Base-by-base conservation (phyloP, 1,284 basidiomycete genomes). In the Polyporus tsugae region DNA sequence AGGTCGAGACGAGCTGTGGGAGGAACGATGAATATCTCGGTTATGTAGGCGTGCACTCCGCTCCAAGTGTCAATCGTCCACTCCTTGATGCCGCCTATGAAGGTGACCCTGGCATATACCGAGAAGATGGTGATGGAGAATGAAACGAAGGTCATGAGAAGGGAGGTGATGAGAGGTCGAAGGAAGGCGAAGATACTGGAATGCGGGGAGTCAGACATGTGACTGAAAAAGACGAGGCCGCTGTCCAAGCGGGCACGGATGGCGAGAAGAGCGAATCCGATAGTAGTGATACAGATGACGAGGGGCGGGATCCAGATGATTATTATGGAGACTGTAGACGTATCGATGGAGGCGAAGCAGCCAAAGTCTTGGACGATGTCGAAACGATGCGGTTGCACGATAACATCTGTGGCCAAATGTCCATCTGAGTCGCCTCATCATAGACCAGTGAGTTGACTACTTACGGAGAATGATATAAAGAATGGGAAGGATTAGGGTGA, bases 381-480 rank as follows among this genome's bases (percentile, higher is more conserved):
- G 78, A 92, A 94, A 60, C 92, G 87, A 78, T 88, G 87, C 68
- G 88, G 87, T 77, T 94, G 92, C 19, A 87, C 87, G 66, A 89
- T 78, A 49, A 86, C 75, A 74, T 92, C 91, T 93, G 42, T 17
- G 15, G 22, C 41, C 63, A 59, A n/a, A 11, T 49, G 25, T 59
- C 2, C 4, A 6, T 7, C 17, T 17, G 44, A 35, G 29, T 59
- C 49, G 46, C 22, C 60, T 46, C 49, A 2, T 38, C 38, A 85
- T 9, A 7, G 10, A 36, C n/a, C 6, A 11, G 3, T n/a, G 0
- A 11, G 1, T 22, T 1, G 9, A 44, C 6, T n/a, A 64, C 89
- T 71, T 75, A 92, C 91, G 90, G 41, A 90, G 75, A 29, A 80
- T 78, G 83, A 89, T 87, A 74, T 87, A 87, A 39, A 89, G 41